Conservation (phyloP, 2,329 filamentous ascomycete genomes). For the Penicillium brevicompactum region DNA sequence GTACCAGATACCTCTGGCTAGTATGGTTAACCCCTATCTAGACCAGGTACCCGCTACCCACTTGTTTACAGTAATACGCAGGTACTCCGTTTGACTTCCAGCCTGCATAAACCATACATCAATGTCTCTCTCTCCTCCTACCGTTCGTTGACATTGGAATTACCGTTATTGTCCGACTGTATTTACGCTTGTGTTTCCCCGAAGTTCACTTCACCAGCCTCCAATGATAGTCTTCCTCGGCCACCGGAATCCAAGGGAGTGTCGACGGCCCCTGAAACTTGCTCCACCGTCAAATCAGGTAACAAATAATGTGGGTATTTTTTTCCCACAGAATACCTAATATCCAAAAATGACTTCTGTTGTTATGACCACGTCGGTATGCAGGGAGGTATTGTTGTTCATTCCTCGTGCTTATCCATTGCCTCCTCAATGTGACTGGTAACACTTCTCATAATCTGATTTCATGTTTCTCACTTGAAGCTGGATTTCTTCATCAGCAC, state of each 20-base stretch:
- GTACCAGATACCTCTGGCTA: slow-evolving; percentile 16
- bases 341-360: slow-evolving; percentile 6
- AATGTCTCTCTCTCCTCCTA: background rate
- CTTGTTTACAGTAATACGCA: slow-evolving; percentile 9
- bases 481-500: no score
- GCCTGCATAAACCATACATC: background rate
- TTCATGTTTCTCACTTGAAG: no score
- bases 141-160: slow-evolving; percentile 3
- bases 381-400: slow-evolving; percentile 32
- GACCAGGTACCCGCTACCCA: slow-evolving; percentile 1
- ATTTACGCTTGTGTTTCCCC: slow-evolving; percentile 7
- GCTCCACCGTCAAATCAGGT: slow-evolving; percentile 25
- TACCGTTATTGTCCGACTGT: slow-evolving; percentile 15
- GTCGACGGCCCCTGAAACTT: slow-evolving; percentile 35
- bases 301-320: slow-evolving; percentile 22
- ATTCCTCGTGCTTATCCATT: slow-evolving; percentile 21
- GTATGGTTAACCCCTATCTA: slow-evolving; percentile 1
- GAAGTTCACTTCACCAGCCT: background rate
- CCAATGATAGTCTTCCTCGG: slow-evolving; percentile 10
- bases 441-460: no score
- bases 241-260: slow-evolving; percentile 25
- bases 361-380: slow-evolving; percentile 30
- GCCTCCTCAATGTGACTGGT: background rate
- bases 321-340: slow-evolving; percentile 13
- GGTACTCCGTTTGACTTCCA: background rate